Conservation (phyloP, 1,139 yeast species). For the Geotrichum macrosporum region DNA sequence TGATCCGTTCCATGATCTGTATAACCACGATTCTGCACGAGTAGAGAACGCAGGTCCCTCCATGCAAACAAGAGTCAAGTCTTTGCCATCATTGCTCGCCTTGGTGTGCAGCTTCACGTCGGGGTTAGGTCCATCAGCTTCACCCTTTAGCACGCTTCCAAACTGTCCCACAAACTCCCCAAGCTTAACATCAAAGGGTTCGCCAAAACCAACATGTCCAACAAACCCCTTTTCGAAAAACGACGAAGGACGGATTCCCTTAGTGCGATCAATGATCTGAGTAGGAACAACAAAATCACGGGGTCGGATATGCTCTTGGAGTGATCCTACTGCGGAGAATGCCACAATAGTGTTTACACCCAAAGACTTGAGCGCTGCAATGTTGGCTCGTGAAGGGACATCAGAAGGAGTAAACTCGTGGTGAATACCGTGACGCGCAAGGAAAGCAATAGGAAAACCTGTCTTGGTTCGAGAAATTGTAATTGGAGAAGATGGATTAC, state of each 20-base stretch:
- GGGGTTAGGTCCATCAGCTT: constrained; percentile 22
- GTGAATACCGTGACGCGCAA: constrained; percentile 89
- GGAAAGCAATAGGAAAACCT: constrained; percentile 87
- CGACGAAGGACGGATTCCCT: constrained; percentile 86
- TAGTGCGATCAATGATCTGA: constrained; percentile 93
- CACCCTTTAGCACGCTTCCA: constrained; percentile 55
- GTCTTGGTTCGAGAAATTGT: constrained; percentile 71
- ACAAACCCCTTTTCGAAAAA: constrained; percentile 91
- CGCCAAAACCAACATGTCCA: constrained; percentile 96
- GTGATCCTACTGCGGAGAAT: constrained; percentile 93
- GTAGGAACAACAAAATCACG: constrained; percentile 93
- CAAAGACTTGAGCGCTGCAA: constrained; percentile 84
- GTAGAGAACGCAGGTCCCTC: constrained; percentile 99
- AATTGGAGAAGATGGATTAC: constrained; percentile 88
- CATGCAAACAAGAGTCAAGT: constrained; percentile 87
- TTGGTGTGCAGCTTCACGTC: constrained; percentile 53
- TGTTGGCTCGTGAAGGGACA: constrained; percentile 91
- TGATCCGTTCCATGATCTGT: constrained; percentile 86
- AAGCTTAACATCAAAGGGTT: constrained; percentile 81
- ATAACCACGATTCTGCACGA: constrained; percentile 90
- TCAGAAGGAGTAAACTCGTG: constrained; percentile 88
- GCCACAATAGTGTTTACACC: constrained; percentile 89
- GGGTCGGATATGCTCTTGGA: constrained; percentile 83
- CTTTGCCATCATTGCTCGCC: constrained; percentile 49
- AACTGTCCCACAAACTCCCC: constrained; percentile 59